Evolutionary conservation across 345 rosid genomes (phyloP), one percentile per base, ranked within the genome.

Genomic region (Dipteronia sinensis): DNA sequence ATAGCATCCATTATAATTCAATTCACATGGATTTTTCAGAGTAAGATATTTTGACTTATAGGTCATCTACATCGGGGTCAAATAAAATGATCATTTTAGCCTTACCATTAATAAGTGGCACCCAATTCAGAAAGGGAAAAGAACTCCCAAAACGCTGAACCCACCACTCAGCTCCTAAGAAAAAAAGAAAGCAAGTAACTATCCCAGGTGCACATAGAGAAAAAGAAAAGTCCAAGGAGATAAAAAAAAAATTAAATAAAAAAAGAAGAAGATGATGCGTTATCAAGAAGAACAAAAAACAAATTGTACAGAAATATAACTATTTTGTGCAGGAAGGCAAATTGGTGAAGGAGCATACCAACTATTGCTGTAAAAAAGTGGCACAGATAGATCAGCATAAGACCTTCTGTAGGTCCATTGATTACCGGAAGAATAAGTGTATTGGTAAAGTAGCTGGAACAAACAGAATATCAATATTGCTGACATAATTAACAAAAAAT

Each of bases 371-470:
- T 94, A 79, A 89, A 85, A 82, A 97, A 85, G 76, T 97, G 99
- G 74, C 85, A 73, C 62, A 88, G 72, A 79, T 89, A 97, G 67
- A 97, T 94, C 81, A 97, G 82, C 76, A 95, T 90, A 83, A 97
- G 92, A 63, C 99, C 99, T 84, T 94, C 99, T 2, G 98, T 97
- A 51, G 99, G 98, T 80, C 99, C 99, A 84, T 97, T 97, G 63
- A 97, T 76, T 75, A 86, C 97, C 1, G 99, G 99, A 80, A 94
- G 98, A 75, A 87, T 90, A 79, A 97, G 99, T 4, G 94, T 90
- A 75, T 94, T 89, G 88, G 97, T 93, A 65, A 97, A 97, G 68
- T 82, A 97, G 89, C 99, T 96, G 90, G 77, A 87, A 10, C 47
- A 65, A 62, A 63, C 15, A 69, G 74, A 76, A 67, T 31, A 75